Conservation (phyloP, 176 grass and related monocot genomes). For the Ananas comosus region DNA sequence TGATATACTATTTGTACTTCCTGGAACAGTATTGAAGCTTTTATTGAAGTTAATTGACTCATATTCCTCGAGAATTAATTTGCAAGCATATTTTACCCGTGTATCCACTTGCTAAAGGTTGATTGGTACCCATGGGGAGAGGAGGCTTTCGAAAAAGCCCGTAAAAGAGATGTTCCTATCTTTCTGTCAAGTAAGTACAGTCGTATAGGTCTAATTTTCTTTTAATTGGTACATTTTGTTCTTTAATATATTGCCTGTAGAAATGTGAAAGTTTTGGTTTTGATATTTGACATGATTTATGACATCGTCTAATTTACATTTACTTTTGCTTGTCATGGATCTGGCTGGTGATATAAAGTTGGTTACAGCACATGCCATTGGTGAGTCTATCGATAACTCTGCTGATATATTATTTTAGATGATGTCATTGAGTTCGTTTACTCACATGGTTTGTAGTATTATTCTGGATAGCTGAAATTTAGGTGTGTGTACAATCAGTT, state of each 20-base stretch:
- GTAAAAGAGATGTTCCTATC: slow-evolving; percentile 66
- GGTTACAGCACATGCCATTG: slow-evolving; percentile 97
- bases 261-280: no score
- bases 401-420: neutral
- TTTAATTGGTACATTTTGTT: neutral
- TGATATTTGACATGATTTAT: neutral
- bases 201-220: neutral
- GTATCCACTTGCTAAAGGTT: slow-evolving; percentile 43
- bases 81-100: neutral
- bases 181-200: slow-evolving; percentile 68
- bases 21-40: neutral
- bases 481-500: no score
- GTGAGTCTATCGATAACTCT: slow-evolving; percentile 26
- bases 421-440: neutral
- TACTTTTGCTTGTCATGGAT: slow-evolving; percentile 14
- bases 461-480: no score
- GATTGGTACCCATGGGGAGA: slow-evolving; percentile 98
- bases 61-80: neutral
- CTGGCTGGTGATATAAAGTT: slow-evolving; percentile 39
- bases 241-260: no score
- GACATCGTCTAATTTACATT: neutral
- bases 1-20: neutral
- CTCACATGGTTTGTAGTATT: no score
- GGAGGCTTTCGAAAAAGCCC: slow-evolving; percentile 84
- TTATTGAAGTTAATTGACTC: neutral